Conservation (phyloP, 345 rosid genomes). For the Arabidopsis suecica region DNA sequence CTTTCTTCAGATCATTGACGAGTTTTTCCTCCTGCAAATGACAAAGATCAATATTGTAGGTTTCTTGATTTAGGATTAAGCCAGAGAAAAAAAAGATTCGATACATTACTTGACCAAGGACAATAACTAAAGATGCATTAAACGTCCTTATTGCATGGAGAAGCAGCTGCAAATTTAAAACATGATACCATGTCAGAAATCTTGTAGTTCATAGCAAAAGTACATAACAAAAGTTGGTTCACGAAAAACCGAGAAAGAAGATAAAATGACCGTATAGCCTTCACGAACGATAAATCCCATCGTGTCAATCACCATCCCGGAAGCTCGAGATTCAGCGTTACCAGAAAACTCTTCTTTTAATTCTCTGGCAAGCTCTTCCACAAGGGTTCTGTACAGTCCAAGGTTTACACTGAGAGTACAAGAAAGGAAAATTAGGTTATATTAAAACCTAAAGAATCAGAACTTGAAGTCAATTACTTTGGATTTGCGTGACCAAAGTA, state of each 20-base stretch:
- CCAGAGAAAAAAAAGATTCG: neutral
- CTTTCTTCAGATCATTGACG: neutral
- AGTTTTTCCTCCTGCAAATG: conserved; percentile 16
- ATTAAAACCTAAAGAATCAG: neutral
- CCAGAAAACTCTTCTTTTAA: conserved; percentile 67
- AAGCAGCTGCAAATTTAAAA: conserved; percentile 30
- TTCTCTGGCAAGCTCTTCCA: conserved; percentile 74
- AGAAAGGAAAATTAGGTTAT: neutral
- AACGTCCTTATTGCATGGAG: conserved; percentile 29
- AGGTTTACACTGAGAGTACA: conserved; percentile 60
- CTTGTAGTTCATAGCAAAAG: neutral
- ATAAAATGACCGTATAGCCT: conserved; percentile 64
- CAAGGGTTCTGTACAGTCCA: conserved; percentile 61
- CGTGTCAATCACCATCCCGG: conserved; percentile 90
- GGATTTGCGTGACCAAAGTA: conserved; percentile 75
- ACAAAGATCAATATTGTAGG: conserved; percentile 2
- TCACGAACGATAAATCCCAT: conserved; percentile 82
- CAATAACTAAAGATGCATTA: conserved; percentile 22
- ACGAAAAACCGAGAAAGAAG: neutral
- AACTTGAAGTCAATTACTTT: conserved; percentile 45
- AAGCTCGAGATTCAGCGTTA: conserved; percentile 61
- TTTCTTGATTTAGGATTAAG: conserved; percentile 7
- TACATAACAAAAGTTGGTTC: neutral
- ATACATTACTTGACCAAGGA: conserved; percentile 35
- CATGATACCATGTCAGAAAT: neutral